A percentile compares a stretch with the other conserved stretches of the same genome.
These are phyloP conservation scores for Datisca glomerata DNA, from an alignment of 306 rosid species.

Conservation along the genomic window DNA sequence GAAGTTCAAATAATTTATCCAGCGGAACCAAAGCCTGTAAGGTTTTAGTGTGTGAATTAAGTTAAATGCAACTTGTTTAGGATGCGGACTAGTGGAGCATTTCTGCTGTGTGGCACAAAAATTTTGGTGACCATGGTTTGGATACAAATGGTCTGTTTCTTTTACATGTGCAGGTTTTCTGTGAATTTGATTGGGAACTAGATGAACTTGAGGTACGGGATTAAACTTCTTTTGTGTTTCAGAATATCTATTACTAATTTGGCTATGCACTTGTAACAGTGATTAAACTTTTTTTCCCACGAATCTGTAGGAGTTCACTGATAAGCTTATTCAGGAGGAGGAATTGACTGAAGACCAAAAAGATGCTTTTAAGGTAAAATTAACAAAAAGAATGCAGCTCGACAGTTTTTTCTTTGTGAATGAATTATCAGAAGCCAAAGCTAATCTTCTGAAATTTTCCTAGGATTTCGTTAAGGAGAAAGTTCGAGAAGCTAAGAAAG, in stretches of 20 bases:
- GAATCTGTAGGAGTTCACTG: conserved; percentile 68
- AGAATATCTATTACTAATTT: no score
- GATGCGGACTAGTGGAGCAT: neutral
- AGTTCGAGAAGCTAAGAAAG: conserved; percentile 71
- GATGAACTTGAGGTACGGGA: conserved; percentile 67
- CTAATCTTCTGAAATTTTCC: neutral
- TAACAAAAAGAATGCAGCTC: conserved; percentile 3
- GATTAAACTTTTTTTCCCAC: no score
- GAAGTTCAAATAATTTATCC: conserved; percentile 76
- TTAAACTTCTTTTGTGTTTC: conserved; percentile 3
- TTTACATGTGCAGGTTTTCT: conserved; percentile 40
- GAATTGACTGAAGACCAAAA: conserved; percentile 51
- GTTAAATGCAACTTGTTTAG: no score
- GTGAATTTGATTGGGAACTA: conserved; percentile 88
- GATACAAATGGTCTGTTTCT: no score
- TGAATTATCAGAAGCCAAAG: no score
- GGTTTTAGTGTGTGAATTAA: conserved; percentile 4
- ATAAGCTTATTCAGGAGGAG: conserved; percentile 54
- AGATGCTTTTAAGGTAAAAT: conserved; percentile 59
- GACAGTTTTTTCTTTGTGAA: no score
- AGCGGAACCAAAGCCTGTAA: conserved; percentile 65
- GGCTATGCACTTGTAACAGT: no score
- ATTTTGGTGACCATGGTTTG: no score
- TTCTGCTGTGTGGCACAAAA: no score
- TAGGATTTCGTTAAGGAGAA: conserved; percentile 74